phyloP scores from a whole-genome alignment of 1,284 basidiomycete genomes.

The Albatrellus sp. region DNA sequence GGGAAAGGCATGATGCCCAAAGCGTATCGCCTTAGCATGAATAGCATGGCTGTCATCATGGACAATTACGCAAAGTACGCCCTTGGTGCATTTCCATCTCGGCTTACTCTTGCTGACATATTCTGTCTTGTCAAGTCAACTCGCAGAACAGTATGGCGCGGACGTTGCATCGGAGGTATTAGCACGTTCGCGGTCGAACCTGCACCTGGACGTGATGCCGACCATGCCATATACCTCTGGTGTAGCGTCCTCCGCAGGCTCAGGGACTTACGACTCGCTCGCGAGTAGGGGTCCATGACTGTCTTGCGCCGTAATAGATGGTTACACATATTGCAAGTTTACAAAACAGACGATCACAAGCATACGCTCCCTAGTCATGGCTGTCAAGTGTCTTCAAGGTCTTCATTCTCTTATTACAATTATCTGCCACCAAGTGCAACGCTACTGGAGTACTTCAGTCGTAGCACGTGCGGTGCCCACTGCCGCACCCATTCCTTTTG shows the following conservation, averaged over 20 bases:
- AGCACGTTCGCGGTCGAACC: slow-evolving; percentile 23
- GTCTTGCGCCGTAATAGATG: not conserved
- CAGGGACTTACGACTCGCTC: not conserved
- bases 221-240: not conserved
- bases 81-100: not conserved
- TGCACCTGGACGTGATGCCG: not conserved
- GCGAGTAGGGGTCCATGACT: not conserved
- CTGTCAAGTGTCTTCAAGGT: no score
- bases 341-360: no score
- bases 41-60: slow-evolving; percentile 49
- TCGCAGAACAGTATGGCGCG: slow-evolving; percentile 32
- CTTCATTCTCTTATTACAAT: no score
- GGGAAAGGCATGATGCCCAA: slow-evolving; percentile 58
- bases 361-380: no score
- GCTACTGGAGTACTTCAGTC: no score
- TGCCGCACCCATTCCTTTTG: no score
- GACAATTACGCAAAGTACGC: slow-evolving; percentile 47
- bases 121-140: slow-evolving; percentile 18
- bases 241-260: not conserved
- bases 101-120: slow-evolving; percentile 1
- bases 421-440: no score
- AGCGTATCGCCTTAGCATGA: slow-evolving; percentile 45
- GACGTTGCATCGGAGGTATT: slow-evolving; percentile 29
- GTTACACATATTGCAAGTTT: no score
- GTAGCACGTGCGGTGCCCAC: no score